Evolutionary conservation across 1,284 basidiomycete genomes (phyloP).

Genomic region (Tilletia caries): DNA sequence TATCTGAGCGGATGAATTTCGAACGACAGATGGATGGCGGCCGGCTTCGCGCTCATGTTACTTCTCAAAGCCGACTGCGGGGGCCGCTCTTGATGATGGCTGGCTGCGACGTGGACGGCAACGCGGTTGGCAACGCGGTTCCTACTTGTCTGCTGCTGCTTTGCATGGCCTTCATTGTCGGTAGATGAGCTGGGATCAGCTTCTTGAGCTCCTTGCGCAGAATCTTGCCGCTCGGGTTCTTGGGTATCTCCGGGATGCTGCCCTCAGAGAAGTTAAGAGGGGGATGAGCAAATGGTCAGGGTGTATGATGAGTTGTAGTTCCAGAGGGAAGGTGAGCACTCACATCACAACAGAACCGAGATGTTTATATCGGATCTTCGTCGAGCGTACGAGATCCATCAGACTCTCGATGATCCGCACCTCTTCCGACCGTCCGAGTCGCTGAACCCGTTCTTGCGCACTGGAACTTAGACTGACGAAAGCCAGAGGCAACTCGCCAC

Average conservation of each 20-base stretch:
- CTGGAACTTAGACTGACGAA: constrained; percentile 64
- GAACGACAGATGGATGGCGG: no score
- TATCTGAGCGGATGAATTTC: no score
- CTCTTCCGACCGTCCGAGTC: constrained; percentile 32
- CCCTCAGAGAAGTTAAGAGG: no score
- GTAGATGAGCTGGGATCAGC: background rate
- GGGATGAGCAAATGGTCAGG: no score
- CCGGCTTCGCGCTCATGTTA: no score
- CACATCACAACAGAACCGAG: constrained; percentile 59
- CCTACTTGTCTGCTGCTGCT: background rate
- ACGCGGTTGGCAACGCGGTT: no score
- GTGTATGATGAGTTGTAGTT: no score
- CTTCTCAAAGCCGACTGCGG: no score
- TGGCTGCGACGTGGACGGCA: no score
- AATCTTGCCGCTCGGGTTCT: constrained; percentile 11
- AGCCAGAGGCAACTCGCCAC: constrained; percentile 72
- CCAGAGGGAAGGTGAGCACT: no score
- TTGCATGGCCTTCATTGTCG: background rate
- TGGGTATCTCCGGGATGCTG: constrained; percentile 10
- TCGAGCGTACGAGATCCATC: constrained; percentile 62
- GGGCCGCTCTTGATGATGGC: no score
- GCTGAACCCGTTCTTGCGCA: constrained; percentile 57
- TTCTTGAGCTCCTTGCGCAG: constrained; percentile 12
- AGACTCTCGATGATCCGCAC: constrained; percentile 19
- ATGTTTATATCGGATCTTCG: constrained; percentile 62